phyloP scores from a whole-genome alignment of 768 basidiomycete species.

The Leucogyrophana mollusca region DNA sequence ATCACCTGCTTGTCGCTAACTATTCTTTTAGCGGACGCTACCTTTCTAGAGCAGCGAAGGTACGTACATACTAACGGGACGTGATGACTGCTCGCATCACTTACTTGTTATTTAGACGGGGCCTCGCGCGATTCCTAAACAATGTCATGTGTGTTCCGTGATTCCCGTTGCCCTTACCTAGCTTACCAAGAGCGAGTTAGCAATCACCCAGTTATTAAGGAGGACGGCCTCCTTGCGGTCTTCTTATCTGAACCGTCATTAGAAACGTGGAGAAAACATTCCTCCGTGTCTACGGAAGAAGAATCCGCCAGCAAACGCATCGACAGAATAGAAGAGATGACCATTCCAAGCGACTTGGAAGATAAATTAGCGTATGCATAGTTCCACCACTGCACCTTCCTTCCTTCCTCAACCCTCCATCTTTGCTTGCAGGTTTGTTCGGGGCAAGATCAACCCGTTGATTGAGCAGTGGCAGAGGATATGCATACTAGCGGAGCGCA shows the following conservation, averaged over 20 bases:
- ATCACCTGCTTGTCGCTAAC: slow-evolving; percentile 9
- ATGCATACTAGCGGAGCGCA: slow-evolving; percentile 81
- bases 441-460: slow-evolving; percentile 68
- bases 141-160: slow-evolving; percentile 63
- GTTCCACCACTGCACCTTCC: slow-evolving; percentile 1
- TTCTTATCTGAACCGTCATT: slow-evolving; percentile 86
- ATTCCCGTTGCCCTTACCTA: neutral
- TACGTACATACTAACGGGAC: slow-evolving; percentile 24
- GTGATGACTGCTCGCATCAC: slow-evolving; percentile 2
- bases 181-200: slow-evolving; percentile 33
- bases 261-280: slow-evolving; percentile 84
- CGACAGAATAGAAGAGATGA: slow-evolving; percentile 85
- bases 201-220: slow-evolving; percentile 90
- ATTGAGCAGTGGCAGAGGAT: slow-evolving; percentile 94
- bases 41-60: slow-evolving; percentile 90
- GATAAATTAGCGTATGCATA: slow-evolving; percentile 74
- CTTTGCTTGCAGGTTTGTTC: slow-evolving; percentile 55
- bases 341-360: slow-evolving; percentile 88
- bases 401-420: slow-evolving; percentile 1
- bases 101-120: slow-evolving; percentile 51
- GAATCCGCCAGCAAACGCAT: slow-evolving; percentile 80
- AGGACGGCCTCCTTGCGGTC: slow-evolving; percentile 77
- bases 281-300: slow-evolving; percentile 77
- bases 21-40: slow-evolving; percentile 66
- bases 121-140: slow-evolving; percentile 75